Evolutionary conservation across 306 rosid genomes (phyloP), one percentile per base, ranked within the genome.

Genomic region (Trifolium dubium): DNA sequence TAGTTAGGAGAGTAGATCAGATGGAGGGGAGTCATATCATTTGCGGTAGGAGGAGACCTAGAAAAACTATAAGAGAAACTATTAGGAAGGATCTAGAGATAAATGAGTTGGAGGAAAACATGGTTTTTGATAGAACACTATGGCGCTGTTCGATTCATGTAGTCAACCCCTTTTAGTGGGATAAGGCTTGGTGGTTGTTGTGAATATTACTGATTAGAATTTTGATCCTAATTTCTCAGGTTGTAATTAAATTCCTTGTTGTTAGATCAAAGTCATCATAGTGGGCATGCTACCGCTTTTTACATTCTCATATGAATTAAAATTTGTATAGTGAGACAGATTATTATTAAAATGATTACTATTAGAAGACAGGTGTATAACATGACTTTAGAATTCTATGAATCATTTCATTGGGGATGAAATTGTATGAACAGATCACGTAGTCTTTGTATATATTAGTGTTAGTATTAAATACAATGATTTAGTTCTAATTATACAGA

Each of bases 221-320:
- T 50, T 50, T 18, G 15, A 32, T 55, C 54, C 55, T 19, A 44
- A 29, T 80, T 10, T 60, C 56, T 73, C 56, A 35, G 32, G 39
- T 43, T 17, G 40, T 31, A 50, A 49, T 58, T 12, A 47, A 58
- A 59, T 49, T 41, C 71, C 58, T 49, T 28, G 51, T 46, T 56
- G 65, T 29, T 23, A 29, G 63, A 71, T 7, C 68, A 44, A 31
- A 10, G 67, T 47, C 47, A 43, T 55, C 39, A 17, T 10, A 29
- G 14, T 54, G 47, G 28, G 64, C 51, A 14, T 56, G 56, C 54
- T 30, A 12, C 23, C 54, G 35, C 19, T 51, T 31, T 72, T 31
- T 8, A 2, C 8, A 15, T 62, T 23, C 10, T 51, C 2, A 39
- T 58, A n/a, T 28, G 10, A 50, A 17, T 46, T 59, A 31, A 34